Percentiles rank a stretch among this genome's conserved stretches.
These are phyloP conservation scores for Acephala macrosclerotiorum DNA, from an alignment of 2,329 filamentous ascomycete species.

Conservation along the genomic window DNA sequence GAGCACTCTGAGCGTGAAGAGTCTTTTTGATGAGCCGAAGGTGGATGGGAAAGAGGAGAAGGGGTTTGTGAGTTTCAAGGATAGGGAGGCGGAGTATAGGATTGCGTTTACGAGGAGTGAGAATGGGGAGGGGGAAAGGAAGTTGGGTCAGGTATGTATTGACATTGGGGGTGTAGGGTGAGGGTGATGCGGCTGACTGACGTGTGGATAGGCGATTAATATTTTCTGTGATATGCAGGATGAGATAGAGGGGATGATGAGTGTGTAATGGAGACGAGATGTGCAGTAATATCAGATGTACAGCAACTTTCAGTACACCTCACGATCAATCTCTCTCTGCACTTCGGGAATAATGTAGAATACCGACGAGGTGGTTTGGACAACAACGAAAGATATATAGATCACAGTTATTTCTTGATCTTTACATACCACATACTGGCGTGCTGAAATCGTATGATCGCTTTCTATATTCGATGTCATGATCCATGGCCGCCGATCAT, in stretches of 20 bases:
- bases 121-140: constrained; percentile 56
- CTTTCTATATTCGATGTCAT: no score
- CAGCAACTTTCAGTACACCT: no score
- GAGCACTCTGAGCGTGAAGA: constrained; percentile 16
- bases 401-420: no score
- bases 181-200: neutral
- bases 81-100: constrained; percentile 56
- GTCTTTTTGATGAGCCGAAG: constrained; percentile 32
- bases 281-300: neutral
- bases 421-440: no score
- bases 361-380: no score
- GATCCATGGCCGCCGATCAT: no score
- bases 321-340: no score
- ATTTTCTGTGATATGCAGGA: constrained; percentile 65
- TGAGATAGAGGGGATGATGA: constrained; percentile 51
- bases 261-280: neutral
- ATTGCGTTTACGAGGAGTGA: constrained; percentile 58
- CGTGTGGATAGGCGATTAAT: constrained; percentile 57
- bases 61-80: constrained; percentile 35
- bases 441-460: no score
- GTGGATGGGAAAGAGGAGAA: neutral
- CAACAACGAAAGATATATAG: no score
- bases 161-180: neutral
- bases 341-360: no score
- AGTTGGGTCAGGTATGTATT: constrained; percentile 51